Evolutionary conservation across 2,329 filamentous ascomycete species (phyloP).

Genomic region (Leptoxyphium fumago): DNA sequence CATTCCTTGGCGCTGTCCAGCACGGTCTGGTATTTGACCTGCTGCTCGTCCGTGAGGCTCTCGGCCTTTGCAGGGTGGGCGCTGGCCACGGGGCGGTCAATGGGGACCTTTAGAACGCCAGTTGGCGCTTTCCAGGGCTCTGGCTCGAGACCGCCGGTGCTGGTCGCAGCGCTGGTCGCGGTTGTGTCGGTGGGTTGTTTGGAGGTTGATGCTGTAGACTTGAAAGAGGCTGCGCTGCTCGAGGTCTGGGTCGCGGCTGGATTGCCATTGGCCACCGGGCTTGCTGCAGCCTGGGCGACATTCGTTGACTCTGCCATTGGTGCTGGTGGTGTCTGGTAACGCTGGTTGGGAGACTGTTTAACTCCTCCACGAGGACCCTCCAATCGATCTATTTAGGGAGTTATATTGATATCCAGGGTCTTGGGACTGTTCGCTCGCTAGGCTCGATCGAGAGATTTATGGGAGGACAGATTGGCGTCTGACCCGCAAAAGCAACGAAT

Average conservation of each 20-base stretch:
- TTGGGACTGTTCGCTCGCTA: no score
- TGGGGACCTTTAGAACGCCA: slow-evolving; percentile 19
- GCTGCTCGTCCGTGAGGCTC: slow-evolving; percentile 59
- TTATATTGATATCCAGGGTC: no score
- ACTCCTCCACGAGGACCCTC: no score
- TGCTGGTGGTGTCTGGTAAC: no score
- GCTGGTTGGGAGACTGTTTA: no score
- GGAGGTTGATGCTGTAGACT: slow-evolving; percentile 9
- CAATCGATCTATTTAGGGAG: no score
- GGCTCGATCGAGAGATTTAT: no score
- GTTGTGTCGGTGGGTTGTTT: slow-evolving; percentile 7
- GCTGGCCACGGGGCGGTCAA: slow-evolving; percentile 25
- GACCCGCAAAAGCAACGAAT: no score
- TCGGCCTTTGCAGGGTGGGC: slow-evolving; percentile 43
- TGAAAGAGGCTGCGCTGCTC: slow-evolving; percentile 5
- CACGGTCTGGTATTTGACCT: slow-evolving; percentile 66
- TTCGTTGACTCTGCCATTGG: not conserved
- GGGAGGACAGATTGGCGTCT: no score
- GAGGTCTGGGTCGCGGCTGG: slow-evolving; percentile 2
- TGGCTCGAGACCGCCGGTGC: slow-evolving; percentile 7
- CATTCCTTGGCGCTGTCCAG: slow-evolving; percentile 56
- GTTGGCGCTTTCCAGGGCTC: slow-evolving; percentile 12
- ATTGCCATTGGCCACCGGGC: slow-evolving; percentile 8
- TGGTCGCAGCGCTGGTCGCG: slow-evolving; percentile 9
- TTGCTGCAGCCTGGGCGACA: not conserved